A percentile compares a stretch with the other conserved stretches of the same genome.
These are phyloP conservation scores for Hylodesmum podocarpum DNA, from an alignment of 306 rosid species.

Conservation along the genomic window DNA sequence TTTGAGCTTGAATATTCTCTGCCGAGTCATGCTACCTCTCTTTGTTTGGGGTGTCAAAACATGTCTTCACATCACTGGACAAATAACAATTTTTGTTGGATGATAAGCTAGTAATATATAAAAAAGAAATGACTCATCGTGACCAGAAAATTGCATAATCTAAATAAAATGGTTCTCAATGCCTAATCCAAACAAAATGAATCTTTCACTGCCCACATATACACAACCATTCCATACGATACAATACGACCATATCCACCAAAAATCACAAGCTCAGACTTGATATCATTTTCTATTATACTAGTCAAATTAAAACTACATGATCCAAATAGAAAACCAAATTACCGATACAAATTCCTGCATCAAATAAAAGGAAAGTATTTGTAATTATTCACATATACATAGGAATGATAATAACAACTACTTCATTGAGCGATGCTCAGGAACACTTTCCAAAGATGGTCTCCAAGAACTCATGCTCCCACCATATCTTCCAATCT, in stretches of 20 bases:
- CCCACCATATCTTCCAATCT: constrained; percentile 15
- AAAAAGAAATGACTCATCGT: background rate
- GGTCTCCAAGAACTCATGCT: constrained; percentile 55
- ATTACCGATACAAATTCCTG: constrained; percentile 9
- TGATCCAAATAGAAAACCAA: constrained; percentile 17
- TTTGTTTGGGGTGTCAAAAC: background rate
- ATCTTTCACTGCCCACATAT: background rate
- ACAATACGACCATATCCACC: background rate
- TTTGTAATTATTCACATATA: constrained; percentile 1
- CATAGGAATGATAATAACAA: background rate
- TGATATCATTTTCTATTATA: background rate
- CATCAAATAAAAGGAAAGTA: constrained; percentile 17
- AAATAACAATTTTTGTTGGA: background rate
- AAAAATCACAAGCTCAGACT: background rate
- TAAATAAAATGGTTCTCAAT: background rate
- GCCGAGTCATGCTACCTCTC: background rate
- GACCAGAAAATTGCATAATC: background rate
- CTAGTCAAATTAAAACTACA: constrained; percentile 17
- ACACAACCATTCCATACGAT: background rate
- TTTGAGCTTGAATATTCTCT: background rate
- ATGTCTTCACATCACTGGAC: background rate
- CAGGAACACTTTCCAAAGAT: constrained; percentile 67
- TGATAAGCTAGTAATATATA: background rate
- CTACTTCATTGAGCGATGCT: constrained; percentile 37
- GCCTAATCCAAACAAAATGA: background rate